Percentiles rank a stretch among this genome's conserved stretches.
phyloP scores from a whole-genome alignment of 2,329 filamentous ascomycete genomes.

The Zymoseptoria pseudotritici region DNA sequence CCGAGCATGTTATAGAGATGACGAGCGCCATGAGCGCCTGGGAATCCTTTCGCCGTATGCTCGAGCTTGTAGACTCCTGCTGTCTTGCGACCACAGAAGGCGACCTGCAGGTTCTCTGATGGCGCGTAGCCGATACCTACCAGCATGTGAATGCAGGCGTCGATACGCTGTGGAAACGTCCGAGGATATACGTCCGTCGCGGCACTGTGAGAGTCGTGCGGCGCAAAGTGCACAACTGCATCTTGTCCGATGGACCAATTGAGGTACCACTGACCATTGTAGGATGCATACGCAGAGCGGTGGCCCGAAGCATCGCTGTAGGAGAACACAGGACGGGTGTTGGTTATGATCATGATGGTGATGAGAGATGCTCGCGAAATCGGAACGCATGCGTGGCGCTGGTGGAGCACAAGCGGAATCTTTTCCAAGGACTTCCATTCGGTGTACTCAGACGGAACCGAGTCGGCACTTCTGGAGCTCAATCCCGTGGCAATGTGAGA shows the following conservation, averaged over 20 bases:
- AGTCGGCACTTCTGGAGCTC: not conserved
- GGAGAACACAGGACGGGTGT: not conserved
- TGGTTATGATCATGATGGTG: constrained; percentile 1
- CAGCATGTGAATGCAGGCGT: not conserved
- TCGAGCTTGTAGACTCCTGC: not conserved
- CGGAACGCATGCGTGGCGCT: not conserved
- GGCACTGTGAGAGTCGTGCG: not conserved
- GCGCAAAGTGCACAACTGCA: not conserved
- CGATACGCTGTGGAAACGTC: not conserved
- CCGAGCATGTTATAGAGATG: constrained; percentile 2
- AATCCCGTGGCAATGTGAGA: not conserved
- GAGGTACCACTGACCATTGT: constrained; percentile 1
- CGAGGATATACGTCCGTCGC: not conserved
- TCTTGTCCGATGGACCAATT: constrained; percentile 1
- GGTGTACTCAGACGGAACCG: not conserved
- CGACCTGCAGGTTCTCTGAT: not conserved
- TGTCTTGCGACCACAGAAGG: not conserved
- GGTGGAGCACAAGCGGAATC: not conserved
- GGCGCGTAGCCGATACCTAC: not conserved
- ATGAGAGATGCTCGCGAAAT: constrained; percentile 2
- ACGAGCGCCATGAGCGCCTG: not conserved
- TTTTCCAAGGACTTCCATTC: not conserved
- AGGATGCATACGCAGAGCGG: constrained; percentile 1
- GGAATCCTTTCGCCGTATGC: not conserved
- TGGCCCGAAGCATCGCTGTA: constrained; percentile 2